Conservation (phyloP, 805 yeast species). For the Sugiyamaella boreocaroliniensis region DNA sequence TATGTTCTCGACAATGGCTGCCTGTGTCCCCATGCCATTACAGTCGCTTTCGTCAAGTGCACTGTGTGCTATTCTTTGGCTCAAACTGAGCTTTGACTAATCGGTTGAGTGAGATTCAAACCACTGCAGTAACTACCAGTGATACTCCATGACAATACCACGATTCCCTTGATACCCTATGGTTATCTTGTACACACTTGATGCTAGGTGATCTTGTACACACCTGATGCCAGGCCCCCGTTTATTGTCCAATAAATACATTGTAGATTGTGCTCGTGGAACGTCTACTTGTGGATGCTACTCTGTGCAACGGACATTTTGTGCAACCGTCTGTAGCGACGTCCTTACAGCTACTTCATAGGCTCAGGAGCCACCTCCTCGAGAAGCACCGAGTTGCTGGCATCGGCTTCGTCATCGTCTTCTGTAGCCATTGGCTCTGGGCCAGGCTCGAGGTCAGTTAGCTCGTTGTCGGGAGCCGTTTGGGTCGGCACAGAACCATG, state of each 20-base stretch:
- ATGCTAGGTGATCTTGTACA: background rate
- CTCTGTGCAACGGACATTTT: background rate
- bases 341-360: conserved; percentile 4
- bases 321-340: too few species aligned
- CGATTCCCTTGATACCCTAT: background rate
- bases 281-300: background rate
- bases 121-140: too few species aligned
- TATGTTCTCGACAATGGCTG: too few species aligned
- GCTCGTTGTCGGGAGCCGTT: background rate
- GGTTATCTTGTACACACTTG: background rate
- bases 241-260: background rate
- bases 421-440: conserved; percentile 7
- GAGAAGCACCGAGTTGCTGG: conserved; percentile 15
- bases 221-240: background rate
- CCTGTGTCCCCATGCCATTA: too few species aligned
- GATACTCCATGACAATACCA: too few species aligned
- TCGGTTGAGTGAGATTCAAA: too few species aligned
- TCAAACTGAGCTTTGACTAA: too few species aligned
- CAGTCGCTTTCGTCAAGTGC: too few species aligned
- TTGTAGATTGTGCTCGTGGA: background rate
- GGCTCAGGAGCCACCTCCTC: conserved; percentile 23
- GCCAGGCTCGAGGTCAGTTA: background rate
- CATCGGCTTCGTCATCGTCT: conserved; percentile 8
- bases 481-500: conserved; percentile 16
- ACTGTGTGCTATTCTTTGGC: too few species aligned